Evolutionary conservation across 345 rosid species (phyloP).

Genomic region (Hypericum androsaemum): DNA sequence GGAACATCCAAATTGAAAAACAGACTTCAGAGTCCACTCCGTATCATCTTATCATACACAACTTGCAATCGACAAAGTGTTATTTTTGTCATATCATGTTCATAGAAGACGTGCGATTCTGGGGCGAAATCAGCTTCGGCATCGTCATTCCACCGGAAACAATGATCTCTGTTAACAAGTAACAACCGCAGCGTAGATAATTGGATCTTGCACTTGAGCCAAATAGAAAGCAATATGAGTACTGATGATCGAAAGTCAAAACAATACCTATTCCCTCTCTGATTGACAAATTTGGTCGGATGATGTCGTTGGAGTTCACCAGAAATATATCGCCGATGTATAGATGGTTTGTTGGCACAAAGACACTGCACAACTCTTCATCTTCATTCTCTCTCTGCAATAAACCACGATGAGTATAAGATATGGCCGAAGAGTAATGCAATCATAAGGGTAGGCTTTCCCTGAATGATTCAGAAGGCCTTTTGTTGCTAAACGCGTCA

Average conservation of each 20-base stretch:
- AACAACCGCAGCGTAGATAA: not conserved
- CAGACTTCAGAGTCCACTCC: too few relatives aligned
- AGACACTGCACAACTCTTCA: slow-evolving; percentile 80
- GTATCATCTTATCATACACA: too few relatives aligned
- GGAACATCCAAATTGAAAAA: too few relatives aligned
- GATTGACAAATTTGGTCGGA: slow-evolving; percentile 74
- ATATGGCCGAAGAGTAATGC: not conserved
- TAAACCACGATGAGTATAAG: slow-evolving; percentile 6
- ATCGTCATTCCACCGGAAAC: slow-evolving; percentile 87
- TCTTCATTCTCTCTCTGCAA: slow-evolving; percentile 60
- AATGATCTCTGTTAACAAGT: slow-evolving; percentile 52
- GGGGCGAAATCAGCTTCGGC: slow-evolving; percentile 63
- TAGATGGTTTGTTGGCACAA: slow-evolving; percentile 78
- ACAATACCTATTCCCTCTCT: slow-evolving; percentile 82
- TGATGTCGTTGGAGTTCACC: slow-evolving; percentile 67
- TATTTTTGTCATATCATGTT: too few relatives aligned
- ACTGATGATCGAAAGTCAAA: not conserved
- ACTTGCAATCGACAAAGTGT: too few relatives aligned
- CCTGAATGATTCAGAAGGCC: too few relatives aligned
- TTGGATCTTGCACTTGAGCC: not conserved
- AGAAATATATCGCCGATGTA: slow-evolving; percentile 78
- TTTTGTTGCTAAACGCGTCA: too few relatives aligned
- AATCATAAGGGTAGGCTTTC: not conserved
- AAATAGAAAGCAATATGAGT: not conserved
- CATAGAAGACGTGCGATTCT: slow-evolving; percentile 11